phyloP scores from a whole-genome alignment of 2,329 filamentous ascomycete genomes.

The Ophiostoma pallidulum region DNA sequence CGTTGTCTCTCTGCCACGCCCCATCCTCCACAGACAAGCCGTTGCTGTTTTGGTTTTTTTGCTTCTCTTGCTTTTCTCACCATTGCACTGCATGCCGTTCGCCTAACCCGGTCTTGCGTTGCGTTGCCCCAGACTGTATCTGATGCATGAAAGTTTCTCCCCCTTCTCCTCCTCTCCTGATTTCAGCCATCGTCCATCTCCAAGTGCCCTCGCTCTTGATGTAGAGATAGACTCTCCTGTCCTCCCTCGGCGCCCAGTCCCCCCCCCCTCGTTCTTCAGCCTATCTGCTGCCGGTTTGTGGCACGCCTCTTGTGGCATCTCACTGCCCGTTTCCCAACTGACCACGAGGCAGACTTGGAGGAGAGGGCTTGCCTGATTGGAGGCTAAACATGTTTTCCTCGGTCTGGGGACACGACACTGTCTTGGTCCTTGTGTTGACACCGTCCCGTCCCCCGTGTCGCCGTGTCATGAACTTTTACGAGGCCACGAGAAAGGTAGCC shows the following conservation, averaged over 20 bases:
- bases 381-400: neutral
- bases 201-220: too few species aligned
- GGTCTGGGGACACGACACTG: too few species aligned
- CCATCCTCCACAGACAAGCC: too few species aligned
- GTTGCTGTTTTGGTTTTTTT: neutral
- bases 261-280: too few species aligned
- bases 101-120: neutral
- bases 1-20: too few species aligned
- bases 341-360: neutral
- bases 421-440: slow-evolving; percentile 1
- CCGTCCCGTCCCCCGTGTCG: too few species aligned
- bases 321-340: neutral
- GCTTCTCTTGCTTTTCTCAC: neutral
- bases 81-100: neutral
- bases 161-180: neutral
- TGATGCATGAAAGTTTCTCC: neutral
- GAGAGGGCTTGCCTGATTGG: slow-evolving; percentile 2
- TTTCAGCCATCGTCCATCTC: too few species aligned
- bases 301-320: neutral
- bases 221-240: neutral
- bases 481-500: too few species aligned
- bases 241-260: neutral
- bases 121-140: neutral
- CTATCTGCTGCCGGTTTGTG: too few species aligned
- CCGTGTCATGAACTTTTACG: too few species aligned